Conservation (phyloP, 1,139 yeast genomes). For the Blastobotrys aristatus region DNA sequence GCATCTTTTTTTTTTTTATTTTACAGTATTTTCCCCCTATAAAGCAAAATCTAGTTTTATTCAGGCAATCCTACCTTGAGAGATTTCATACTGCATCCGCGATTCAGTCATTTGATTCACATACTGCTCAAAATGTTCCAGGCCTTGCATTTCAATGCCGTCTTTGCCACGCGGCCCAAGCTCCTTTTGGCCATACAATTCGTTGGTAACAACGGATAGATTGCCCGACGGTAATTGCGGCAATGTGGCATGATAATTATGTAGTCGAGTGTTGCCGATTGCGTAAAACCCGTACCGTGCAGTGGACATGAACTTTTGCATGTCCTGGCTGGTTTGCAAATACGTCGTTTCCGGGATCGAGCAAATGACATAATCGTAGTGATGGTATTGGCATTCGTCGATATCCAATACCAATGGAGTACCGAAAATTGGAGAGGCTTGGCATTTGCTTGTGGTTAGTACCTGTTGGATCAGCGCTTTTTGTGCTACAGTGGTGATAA, state of each 20-base stretch:
- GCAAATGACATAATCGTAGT: slow-evolving; percentile 34
- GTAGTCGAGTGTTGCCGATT: background rate
- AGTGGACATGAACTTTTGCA: slow-evolving; percentile 12
- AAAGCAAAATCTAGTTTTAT: no score
- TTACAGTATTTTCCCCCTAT: no score
- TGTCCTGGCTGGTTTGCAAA: slow-evolving; percentile 11
- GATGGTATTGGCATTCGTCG: slow-evolving; percentile 30
- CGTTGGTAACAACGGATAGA: slow-evolving; percentile 34
- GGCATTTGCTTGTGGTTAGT: background rate
- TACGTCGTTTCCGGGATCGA: slow-evolving; percentile 26
- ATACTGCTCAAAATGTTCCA: slow-evolving; percentile 37
- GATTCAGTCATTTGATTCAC: slow-evolving; percentile 36
- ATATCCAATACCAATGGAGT: slow-evolving; percentile 29
- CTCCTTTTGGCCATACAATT: slow-evolving; percentile 29
- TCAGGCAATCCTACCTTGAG: no score
- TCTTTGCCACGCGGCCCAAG: slow-evolving; percentile 3
- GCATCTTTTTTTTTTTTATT: no score
- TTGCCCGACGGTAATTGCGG: slow-evolving; percentile 19
- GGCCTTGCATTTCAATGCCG: slow-evolving; percentile 31
- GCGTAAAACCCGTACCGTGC: slow-evolving; percentile 5
- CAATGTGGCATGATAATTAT: background rate
- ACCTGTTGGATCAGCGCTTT: slow-evolving; percentile 23
- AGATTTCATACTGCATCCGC: slow-evolving; percentile 14
- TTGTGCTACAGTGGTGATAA: slow-evolving; percentile 43
- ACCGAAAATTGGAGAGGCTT: slow-evolving; percentile 25